phyloP scores from a whole-genome alignment of 1,284 basidiomycete species.

The Calocybe gambosa region DNA sequence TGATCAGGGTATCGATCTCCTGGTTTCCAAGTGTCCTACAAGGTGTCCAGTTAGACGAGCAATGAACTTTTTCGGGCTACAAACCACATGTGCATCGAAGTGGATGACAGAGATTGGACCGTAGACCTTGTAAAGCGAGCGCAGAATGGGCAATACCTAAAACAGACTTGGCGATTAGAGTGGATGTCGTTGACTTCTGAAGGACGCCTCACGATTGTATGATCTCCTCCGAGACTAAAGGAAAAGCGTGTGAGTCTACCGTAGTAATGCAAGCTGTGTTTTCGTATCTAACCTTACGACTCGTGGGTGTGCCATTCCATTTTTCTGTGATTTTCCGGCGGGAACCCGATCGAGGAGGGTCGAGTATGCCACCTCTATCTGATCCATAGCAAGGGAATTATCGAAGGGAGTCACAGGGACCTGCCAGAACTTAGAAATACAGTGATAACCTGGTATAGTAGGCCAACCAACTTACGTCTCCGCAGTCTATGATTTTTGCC shows the following conservation, averaged over 20 bases:
- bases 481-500: slow-evolving; percentile 69
- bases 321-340: slow-evolving; percentile 36
- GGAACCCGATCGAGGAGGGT: slow-evolving; percentile 55
- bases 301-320: slow-evolving; percentile 56
- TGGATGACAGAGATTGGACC: slow-evolving; percentile 77
- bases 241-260: not conserved
- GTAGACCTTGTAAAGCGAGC: slow-evolving; percentile 65
- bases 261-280: not conserved
- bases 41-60: not conserved
- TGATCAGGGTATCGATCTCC: slow-evolving; percentile 39
- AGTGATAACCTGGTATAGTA: not conserved
- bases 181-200: not conserved
- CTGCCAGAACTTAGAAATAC: slow-evolving; percentile 26
- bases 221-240: slow-evolving; percentile 69
- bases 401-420: slow-evolving; percentile 69
- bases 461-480: slow-evolving; percentile 48
- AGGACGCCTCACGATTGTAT: slow-evolving; percentile 58
- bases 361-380: slow-evolving; percentile 73
- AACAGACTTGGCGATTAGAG: not conserved
- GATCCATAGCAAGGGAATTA: slow-evolving; percentile 69
- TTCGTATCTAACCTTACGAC: slow-evolving; percentile 51
- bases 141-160: slow-evolving; percentile 62
- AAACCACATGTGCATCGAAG: slow-evolving; percentile 69
- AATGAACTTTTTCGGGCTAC: slow-evolving; percentile 1
- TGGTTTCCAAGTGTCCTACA: slow-evolving; percentile 44